phyloP scores from a whole-genome alignment of 768 basidiomycete species.

The Fomitopsis pulvina region DNA sequence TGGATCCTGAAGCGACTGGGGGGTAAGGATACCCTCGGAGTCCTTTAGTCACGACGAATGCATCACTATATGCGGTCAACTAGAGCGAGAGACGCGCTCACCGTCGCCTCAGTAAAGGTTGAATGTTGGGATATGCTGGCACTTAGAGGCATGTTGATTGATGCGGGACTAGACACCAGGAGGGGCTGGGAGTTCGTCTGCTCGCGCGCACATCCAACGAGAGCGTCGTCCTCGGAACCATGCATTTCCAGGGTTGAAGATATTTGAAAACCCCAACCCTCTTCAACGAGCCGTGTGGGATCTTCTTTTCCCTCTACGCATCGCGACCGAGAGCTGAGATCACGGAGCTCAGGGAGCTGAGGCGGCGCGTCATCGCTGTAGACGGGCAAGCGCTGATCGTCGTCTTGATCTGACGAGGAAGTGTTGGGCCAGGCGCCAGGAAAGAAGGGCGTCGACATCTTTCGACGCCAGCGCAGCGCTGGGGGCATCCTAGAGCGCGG shows the following conservation, averaged over 20 bases:
- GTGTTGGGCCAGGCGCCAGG: conserved; percentile 42
- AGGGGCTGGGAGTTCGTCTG: not conserved
- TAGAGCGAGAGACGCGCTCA: not conserved
- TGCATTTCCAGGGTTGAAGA: not conserved
- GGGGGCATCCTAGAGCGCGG: not conserved
- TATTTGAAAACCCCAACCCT: not conserved
- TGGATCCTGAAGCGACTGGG: not conserved
- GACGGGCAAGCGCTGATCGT: conserved; percentile 13
- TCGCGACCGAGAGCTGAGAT: not conserved
- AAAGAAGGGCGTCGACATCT: conserved; percentile 27
- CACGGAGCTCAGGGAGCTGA: conserved; percentile 1
- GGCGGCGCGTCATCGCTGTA: conserved; percentile 4
- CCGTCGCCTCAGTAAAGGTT: not conserved
- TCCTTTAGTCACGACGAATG: not conserved
- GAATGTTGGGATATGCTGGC: not conserved
- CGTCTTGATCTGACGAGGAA: conserved; percentile 16
- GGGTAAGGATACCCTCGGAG: conserved; percentile 5
- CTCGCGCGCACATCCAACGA: not conserved
- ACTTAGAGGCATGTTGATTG: not conserved
- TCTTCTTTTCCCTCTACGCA: not conserved
- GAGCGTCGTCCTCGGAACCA: not conserved
- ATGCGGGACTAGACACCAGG: not conserved
- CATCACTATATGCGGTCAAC: conserved; percentile 3
- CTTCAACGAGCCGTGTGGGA: not conserved
- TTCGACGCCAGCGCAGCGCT: conserved; percentile 8